Conservation (phyloP, 495 filamentous ascomycete genomes). For the Letharia lupina region DNA sequence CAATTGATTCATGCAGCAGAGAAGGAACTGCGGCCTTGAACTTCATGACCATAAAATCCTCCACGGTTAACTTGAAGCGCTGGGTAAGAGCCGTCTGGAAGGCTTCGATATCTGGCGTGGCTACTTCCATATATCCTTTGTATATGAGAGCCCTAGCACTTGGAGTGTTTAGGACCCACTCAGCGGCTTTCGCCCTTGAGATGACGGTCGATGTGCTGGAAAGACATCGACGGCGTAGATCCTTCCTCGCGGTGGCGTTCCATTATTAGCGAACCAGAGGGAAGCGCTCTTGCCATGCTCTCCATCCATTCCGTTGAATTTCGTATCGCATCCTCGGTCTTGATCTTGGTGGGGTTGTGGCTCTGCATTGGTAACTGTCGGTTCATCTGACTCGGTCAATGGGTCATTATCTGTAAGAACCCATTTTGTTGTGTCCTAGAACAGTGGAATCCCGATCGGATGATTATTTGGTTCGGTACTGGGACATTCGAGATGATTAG, state of each 20-base stretch:
- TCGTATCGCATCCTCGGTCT: background rate
- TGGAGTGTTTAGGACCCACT: background rate
- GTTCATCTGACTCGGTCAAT: background rate
- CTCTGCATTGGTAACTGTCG: background rate
- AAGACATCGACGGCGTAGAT: background rate
- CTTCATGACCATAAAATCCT: no score
- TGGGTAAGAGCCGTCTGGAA: background rate
- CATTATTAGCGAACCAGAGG: background rate
- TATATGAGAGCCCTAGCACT: background rate
- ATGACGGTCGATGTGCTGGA: background rate
- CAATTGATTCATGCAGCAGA: no score
- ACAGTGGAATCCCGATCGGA: no score
- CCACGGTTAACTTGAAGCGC: background rate
- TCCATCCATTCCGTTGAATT: slow-evolving; percentile 2
- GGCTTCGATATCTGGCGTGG: background rate
- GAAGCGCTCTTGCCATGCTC: background rate
- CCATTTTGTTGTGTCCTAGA: background rate
- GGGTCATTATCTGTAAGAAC: background rate
- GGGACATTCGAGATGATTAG: no score
- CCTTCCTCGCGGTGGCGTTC: background rate
- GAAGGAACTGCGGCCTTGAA: no score
- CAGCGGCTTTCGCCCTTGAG: slow-evolving; percentile 5
- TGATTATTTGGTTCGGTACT: no score
- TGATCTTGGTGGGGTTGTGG: background rate
- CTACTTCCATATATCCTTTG: background rate